Evolutionary conservation across 257 asterid genomes (phyloP).

Genomic region (Sherardia arvensis): DNA sequence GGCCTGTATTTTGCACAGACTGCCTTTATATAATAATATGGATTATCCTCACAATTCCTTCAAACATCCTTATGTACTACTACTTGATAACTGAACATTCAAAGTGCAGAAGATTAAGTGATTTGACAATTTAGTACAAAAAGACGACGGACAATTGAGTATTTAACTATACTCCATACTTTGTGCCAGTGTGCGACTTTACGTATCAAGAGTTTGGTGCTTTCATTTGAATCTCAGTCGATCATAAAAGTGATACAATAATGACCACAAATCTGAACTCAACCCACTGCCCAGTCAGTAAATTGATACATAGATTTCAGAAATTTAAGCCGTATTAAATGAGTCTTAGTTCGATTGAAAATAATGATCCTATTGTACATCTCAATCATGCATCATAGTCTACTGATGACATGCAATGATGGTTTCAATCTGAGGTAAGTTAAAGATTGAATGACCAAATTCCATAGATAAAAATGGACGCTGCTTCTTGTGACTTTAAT

Average conservation of each 20-base stretch:
- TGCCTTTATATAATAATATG: background rate
- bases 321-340: background rate
- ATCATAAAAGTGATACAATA: background rate
- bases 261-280: background rate
- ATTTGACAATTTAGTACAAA: background rate
- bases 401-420: background rate
- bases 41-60: background rate
- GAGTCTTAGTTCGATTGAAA: background rate
- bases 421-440: background rate
- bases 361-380: background rate
- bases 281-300: background rate
- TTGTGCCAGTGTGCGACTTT: too few relatives aligned
- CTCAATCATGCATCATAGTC: background rate
- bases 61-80: background rate
- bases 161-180: background rate
- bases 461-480: background rate
- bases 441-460: background rate
- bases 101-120: too few relatives aligned
- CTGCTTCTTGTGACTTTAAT: background rate
- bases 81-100: too few relatives aligned
- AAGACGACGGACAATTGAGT: background rate
- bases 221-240: too few relatives aligned
- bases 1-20: conserved; percentile 10
- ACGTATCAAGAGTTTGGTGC: background rate
- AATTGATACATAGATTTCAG: background rate